A percentile compares a stretch with the other conserved stretches of the same genome.
These are phyloP conservation scores for Arthrobotrys conoides DNA, from an alignment of 2,329 filamentous ascomycete species.

Conservation along the genomic window DNA sequence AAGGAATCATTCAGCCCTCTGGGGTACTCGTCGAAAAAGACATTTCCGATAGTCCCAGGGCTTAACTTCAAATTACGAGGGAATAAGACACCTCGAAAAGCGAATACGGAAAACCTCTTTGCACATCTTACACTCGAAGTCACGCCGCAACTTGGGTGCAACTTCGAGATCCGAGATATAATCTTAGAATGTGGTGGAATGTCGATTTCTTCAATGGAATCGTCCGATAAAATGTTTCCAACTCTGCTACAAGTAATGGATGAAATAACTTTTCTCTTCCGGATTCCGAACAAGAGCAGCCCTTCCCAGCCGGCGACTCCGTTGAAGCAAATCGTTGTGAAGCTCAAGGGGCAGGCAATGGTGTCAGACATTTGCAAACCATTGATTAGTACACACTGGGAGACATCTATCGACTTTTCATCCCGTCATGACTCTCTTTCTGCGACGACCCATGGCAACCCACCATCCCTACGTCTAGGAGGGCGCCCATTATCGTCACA, in stretches of 20 bases:
- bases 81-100: conserved; percentile 73
- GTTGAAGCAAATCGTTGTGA: conserved; percentile 66
- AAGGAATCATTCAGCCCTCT: conserved; percentile 76
- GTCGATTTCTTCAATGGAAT: conserved; percentile 65
- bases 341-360: conserved; percentile 72
- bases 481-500: conserved; percentile 66
- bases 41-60: conserved; percentile 77
- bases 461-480: conserved; percentile 74
- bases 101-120: conserved; percentile 75
- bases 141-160: conserved; percentile 78
- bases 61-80: conserved; percentile 82
- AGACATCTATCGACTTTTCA: conserved; percentile 77
- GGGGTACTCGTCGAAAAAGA: conserved; percentile 75
- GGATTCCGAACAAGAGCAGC: conserved; percentile 71
- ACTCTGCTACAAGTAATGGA: conserved; percentile 68
- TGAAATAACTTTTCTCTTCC: conserved; percentile 81
- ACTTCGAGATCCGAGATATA: conserved; percentile 64
- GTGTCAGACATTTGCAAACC: conserved; percentile 74
- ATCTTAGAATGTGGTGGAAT: conserved; percentile 66
- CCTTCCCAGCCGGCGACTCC: conserved; percentile 69
- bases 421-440: conserved; percentile 70
- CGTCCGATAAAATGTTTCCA: conserved; percentile 44
- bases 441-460: conserved; percentile 68
- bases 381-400: conserved; percentile 77
- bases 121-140: conserved; percentile 82